Evolutionary conservation across 495 filamentous ascomycete species (phyloP), one percentile per base, ranked within the genome.

Genomic region (Choiromyces venosus): DNA sequence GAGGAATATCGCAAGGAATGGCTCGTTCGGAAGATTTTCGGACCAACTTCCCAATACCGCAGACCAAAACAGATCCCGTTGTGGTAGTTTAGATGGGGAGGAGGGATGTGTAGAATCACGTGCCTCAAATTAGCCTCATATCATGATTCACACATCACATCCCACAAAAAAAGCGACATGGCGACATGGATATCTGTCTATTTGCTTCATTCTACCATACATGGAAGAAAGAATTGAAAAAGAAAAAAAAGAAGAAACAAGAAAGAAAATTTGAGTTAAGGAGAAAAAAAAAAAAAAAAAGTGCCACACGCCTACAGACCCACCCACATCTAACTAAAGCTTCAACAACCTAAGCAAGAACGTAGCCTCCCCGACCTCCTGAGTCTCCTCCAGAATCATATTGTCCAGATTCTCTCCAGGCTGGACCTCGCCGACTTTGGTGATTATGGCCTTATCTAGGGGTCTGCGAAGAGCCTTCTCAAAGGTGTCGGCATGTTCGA

Each of bases 291-390:
- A 12, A 12, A 61, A 33, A 33, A 12, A 16, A 61, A 61, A 33
- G 52, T 61, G 16, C 12, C 52, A 3, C 52, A 12, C 6, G 25
- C 4, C 6, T 12, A 29, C 25, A 61, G 25, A 16, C 52, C 25
- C 25, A 61, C 52, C 4, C 10, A 3, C 52, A 14, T 52, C 44
- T 8, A 52, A 18, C 52, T 86, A 94, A 71, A 97, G 83, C 84
- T 89, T 93, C 71, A 96, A 82, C 75, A 97, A 81, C 77, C 93
- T 89, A 82, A 97, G 82, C 85, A 95, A 84, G 84, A 97, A 93
- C 10, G 89, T 93, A 0, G 93, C 92, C 79, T 91, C 92, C 79
- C 93, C 91, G 68, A 97, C 88, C 84, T 97, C 93, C 76, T 94
- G 90, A 82, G 96, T 91, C 82, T 97, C 94, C 81, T 96, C 87